These are phyloP conservation scores for Daldinia childiae DNA, from an alignment of 495 filamentous ascomycete species.

Conservation along the genomic window DNA sequence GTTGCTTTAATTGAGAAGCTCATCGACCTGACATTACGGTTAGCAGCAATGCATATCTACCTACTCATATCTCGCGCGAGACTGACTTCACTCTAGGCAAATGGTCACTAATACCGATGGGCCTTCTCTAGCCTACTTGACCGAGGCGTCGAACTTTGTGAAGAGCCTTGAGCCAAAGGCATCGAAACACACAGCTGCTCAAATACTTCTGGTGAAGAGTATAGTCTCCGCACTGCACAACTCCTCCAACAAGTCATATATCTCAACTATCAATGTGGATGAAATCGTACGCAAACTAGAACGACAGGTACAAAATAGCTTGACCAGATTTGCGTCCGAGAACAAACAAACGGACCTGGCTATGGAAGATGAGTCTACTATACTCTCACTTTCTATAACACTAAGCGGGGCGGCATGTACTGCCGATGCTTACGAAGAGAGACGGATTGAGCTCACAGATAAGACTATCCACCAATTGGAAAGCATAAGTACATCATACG, in stretches of 20 bases:
- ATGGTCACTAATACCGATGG: conserved; percentile 31
- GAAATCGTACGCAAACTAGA: conserved; percentile 30
- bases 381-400: conserved; percentile 22
- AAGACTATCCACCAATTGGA: conserved; percentile 40
- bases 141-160: conserved; percentile 32
- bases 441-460: conserved; percentile 25
- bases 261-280: conserved; percentile 20
- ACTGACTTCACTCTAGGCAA: conserved; percentile 41
- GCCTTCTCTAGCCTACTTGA: conserved; percentile 35
- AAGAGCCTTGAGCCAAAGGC: conserved; percentile 20
- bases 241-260: conserved; percentile 9
- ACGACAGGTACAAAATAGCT: conserved; percentile 19
- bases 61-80: neutral
- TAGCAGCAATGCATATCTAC: neutral
- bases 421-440: conserved; percentile 10
- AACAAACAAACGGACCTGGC: conserved; percentile 3
- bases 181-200: conserved; percentile 8
- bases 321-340: conserved; percentile 30
- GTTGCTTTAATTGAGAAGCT: conserved; percentile 37
- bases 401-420: conserved; percentile 35
- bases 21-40: conserved; percentile 41
- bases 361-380: conserved; percentile 10
- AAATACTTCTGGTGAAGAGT: conserved; percentile 40
- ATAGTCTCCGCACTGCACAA: conserved; percentile 30
- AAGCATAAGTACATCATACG: conserved; percentile 40